phyloP scores from a whole-genome alignment of 2,329 filamentous ascomycete species.

The Volutella citrinella region DNA sequence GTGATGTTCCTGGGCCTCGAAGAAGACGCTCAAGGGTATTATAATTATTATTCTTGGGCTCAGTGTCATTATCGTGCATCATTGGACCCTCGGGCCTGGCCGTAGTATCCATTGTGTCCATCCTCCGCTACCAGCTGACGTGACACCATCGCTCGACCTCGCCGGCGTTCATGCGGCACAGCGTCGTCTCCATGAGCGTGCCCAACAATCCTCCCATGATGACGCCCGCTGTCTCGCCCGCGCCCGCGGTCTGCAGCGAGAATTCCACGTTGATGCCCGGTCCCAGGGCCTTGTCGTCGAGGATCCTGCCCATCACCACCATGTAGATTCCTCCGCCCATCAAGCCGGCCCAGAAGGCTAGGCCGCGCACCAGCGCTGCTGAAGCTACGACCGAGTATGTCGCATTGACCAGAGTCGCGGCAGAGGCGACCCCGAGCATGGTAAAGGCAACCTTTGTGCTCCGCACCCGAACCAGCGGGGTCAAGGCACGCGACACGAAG shows the following conservation, averaged over 20 bases:
- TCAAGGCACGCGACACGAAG: slow-evolving; percentile 22
- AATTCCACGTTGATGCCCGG: slow-evolving; percentile 24
- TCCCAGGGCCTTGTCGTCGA: slow-evolving; percentile 17
- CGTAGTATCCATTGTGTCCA: too few species aligned
- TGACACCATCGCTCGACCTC: slow-evolving; percentile 27
- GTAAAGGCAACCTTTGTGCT: slow-evolving; percentile 10
- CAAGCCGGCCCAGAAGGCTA: slow-evolving; percentile 26
- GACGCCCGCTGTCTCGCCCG: slow-evolving; percentile 27
- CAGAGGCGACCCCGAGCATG: slow-evolving; percentile 7
- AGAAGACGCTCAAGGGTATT: background rate
- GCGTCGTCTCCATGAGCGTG: slow-evolving; percentile 18
- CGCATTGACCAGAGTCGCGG: slow-evolving; percentile 18
- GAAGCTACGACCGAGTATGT: slow-evolving; percentile 20
- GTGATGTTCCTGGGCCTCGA: too few species aligned
- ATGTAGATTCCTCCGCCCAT: slow-evolving; percentile 29
- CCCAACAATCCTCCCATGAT: slow-evolving; percentile 25
- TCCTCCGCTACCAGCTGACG: too few species aligned
- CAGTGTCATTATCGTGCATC: too few species aligned
- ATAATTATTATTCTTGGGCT: slow-evolving; percentile 9
- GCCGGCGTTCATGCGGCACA: slow-evolving; percentile 17
- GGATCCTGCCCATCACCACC: slow-evolving; percentile 15
- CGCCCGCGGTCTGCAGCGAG: slow-evolving; percentile 25
- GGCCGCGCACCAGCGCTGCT: slow-evolving; percentile 18
- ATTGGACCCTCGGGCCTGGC: too few species aligned
- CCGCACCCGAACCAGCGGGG: slow-evolving; percentile 15